Evolutionary conservation across 2,329 filamentous ascomycete genomes (phyloP), one percentile per base, ranked within the genome.

Genomic region (Arachnopeziza araneosa): DNA sequence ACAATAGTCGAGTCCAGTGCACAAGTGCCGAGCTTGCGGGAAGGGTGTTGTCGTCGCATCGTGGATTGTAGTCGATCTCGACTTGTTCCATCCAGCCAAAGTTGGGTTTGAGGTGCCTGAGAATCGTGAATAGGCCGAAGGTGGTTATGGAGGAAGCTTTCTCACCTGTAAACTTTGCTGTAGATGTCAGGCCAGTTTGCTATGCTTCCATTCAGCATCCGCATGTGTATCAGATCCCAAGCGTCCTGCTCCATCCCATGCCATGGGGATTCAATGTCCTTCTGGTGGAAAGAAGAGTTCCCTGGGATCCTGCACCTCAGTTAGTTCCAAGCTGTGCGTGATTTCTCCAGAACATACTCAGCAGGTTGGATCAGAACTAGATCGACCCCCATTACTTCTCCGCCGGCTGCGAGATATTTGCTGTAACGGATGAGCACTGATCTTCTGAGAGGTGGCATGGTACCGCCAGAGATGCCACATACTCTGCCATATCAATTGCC

Each of bases 401-500:
- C 80, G 22, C 81, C 70, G 14, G 36, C 12, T 8, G 24, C 24
- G 23, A 78, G 78, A 69, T 83, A 86, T 71, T 79, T 79, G 67
- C 77, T 81, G 59, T 51, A 24, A 73, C 44, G 1, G 44, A 32
- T 58, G 19, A 53, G 50, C 23, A 36, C 26, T 30, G 7, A 14
- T 23, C n/a, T 14, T 21, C 2, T 21, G 14, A 21, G 21, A 8
- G n/a, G 49, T 26, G 30, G 23, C 10, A 52, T 10, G 17, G 23
- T 17, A 24, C 10, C 24, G n/a, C 24, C 24, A 32, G 22, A 10
- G 26, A 22, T 60, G 10, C 57, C 68, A 76, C 84, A 76, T 78
- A 91, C 83, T 89, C 86, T 64, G 89, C 89, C 76, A 96, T 88
- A 66, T 93, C 89, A 68, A 96, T 90, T 50, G 89, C 85, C 93